Base-by-base conservation (phyloP, 2,329 filamentous ascomycete species). In the Sclerotinia nivalis region DNA sequence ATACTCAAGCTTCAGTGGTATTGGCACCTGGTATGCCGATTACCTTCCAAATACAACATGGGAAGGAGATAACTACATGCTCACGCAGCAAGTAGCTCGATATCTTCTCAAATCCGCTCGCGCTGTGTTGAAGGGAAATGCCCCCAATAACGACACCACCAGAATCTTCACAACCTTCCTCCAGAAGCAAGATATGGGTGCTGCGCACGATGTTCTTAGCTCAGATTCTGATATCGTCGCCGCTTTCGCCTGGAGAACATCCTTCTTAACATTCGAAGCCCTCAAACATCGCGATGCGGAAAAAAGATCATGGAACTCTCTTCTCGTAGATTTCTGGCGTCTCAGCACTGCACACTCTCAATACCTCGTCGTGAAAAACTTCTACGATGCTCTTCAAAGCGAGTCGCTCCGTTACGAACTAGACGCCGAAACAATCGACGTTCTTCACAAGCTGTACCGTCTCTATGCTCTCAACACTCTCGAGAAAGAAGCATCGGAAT, bases 1-100 rank as follows among this genome's bases (percentile, higher is more conserved):
- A 60, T 93, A 93, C 82, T 89, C 85, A 68, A 88, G 85, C 76
- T 92, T 93, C 81, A 88, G 88, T 68, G 91, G 91, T n/a, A 92
- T 94, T 74, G 91, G 90, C 1, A 82, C 86, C 25, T 91, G 87
- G 85, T 93, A 93, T 75, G 85, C 90, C 40, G 91, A 93, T 78
- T 93, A 93, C 77, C 83, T 93, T 1, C 90, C 91, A 22, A 91
- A 87, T 0, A 80, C 83, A 20, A 80, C 79, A 7, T 80, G 76
- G 76, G 91, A 93, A 78, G 91, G 91, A 58, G 91, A 93, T 81
- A 93, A 76, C 83, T 93, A 91, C 82, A 93, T 93, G 91, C 83
- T 93, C 71, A 92, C 90, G 13, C 91, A 93, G 79, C 91, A 93
- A 81, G 91, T 93, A 3, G 89, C 89, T 3, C 86, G 90, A 70